Evolutionary conservation across 2,329 filamentous ascomycete species (phyloP).

Genomic region (Pseudogymnoascus sp.): DNA sequence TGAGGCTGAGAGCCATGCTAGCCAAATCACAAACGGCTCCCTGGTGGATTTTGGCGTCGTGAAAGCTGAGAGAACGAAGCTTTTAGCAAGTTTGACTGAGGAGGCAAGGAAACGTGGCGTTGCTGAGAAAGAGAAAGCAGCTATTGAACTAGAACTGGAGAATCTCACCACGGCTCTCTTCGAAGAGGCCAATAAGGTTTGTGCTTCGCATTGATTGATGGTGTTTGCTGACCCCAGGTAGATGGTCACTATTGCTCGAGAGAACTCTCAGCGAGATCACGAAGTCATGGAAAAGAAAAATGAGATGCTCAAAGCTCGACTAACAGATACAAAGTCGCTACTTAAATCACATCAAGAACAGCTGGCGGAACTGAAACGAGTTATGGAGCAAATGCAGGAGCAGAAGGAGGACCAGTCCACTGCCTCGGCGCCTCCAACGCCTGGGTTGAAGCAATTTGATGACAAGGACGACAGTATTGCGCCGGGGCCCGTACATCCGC

Average conservation of each 20-base stretch:
- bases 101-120: constrained; percentile 57
- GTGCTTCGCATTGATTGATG: constrained; percentile 46
- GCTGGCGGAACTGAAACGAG: constrained; percentile 77
- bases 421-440: constrained; percentile 66
- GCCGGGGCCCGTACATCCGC: constrained; percentile 23
- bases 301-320: constrained; percentile 75
- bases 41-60: constrained; percentile 66
- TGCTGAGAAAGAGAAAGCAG: constrained; percentile 71
- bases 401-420: constrained; percentile 65
- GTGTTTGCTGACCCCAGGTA: constrained; percentile 65
- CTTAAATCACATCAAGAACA: constrained; percentile 90
- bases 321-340: constrained; percentile 78
- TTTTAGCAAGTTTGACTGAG: constrained; percentile 51
- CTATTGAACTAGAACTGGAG: constrained; percentile 88
- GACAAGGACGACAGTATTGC: constrained; percentile 38
- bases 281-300: constrained; percentile 76
- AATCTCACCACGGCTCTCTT: constrained; percentile 88
- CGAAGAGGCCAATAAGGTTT: constrained; percentile 84
- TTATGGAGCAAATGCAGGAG: constrained; percentile 78
- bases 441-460: constrained; percentile 64
- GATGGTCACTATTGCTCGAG: constrained; percentile 90
- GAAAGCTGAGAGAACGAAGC: constrained; percentile 60
- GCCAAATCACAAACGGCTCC: constrained; percentile 61
- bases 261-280: constrained; percentile 77
- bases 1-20: constrained; percentile 53